These are phyloP conservation scores for Talinum fruticosum DNA, from an alignment of 148 eudicot species.

Conservation along the genomic window DNA sequence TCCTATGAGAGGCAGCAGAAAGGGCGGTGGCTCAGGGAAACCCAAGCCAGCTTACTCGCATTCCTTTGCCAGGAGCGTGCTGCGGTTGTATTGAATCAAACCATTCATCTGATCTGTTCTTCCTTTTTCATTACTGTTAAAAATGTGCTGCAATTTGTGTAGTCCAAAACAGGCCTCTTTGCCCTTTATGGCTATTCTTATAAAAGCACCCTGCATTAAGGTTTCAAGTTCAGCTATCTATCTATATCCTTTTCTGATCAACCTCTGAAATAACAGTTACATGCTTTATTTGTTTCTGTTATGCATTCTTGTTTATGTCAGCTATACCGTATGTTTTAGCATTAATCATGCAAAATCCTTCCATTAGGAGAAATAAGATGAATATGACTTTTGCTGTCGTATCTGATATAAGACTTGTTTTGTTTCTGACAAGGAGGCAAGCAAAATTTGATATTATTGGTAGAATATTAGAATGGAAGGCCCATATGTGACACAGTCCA, in stretches of 20 bases:
- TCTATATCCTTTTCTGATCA: conserved; percentile 25
- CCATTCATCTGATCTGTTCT: conserved; percentile 34
- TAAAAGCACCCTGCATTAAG: conserved; percentile 33
- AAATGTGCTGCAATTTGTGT: conserved; percentile 27
- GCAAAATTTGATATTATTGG: no score
- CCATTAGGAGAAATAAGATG: no score
- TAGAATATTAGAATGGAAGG: no score
- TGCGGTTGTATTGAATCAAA: conserved; percentile 52
- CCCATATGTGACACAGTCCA: no score
- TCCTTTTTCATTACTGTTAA: conserved; percentile 29
- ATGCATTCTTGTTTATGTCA: background rate
- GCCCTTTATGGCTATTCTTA: conserved; percentile 32
- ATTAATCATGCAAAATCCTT: no score
- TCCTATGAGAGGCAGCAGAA: conserved; percentile 68
- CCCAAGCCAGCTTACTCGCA: conserved; percentile 38
- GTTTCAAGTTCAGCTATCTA: conserved; percentile 21
- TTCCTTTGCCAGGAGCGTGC: conserved; percentile 39
- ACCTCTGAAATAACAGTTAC: conserved; percentile 26
- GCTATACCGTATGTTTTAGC: no score
- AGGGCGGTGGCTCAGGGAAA: conserved; percentile 44
- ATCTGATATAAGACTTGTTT: no score
- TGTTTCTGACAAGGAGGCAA: no score
- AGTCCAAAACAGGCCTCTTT: conserved; percentile 20
- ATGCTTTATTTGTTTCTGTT: conserved; percentile 7
- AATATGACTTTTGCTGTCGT: no score